Evolutionary conservation across 2,329 filamentous ascomycete genomes (phyloP).

Genomic region (Fusarium sp.): DNA sequence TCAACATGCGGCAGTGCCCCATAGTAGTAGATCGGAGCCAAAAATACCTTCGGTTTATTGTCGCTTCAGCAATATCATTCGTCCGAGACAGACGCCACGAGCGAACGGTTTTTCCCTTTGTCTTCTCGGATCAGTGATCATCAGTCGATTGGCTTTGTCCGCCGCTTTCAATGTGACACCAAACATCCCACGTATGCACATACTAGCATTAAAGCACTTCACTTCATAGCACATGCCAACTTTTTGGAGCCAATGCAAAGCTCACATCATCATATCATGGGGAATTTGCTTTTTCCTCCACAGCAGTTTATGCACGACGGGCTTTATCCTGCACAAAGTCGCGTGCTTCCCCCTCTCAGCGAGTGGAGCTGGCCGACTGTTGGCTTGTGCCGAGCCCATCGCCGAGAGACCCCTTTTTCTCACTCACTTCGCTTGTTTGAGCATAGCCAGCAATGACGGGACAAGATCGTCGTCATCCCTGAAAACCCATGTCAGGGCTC

Average conservation of each 20-base stretch:
- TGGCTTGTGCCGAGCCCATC: conserved; percentile 33
- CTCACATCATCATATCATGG: conserved; percentile 34
- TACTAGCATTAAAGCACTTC: conserved; percentile 22
- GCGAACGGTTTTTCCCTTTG: conserved; percentile 22
- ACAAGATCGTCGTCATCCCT: conserved; percentile 34
- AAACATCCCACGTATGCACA: not conserved
- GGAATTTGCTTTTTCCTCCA: conserved; percentile 25
- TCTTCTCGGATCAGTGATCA: conserved; percentile 4
- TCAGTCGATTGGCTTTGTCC: conserved; percentile 22
- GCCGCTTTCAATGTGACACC: conserved; percentile 4
- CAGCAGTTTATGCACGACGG: conserved; percentile 29
- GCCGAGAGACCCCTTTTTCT: conserved; percentile 36
- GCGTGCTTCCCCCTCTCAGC: conserved; percentile 25
- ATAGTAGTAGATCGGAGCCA: conserved; percentile 23
- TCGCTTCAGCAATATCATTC: conserved; percentile 33
- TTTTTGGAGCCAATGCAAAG: not conserved
- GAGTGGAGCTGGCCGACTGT: conserved; percentile 24
- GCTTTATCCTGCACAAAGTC: conserved; percentile 37
- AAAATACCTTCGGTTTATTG: conserved; percentile 9
- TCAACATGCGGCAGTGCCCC: conserved; percentile 7
- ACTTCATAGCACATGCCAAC: conserved; percentile 10
- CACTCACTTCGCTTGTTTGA: conserved; percentile 31
- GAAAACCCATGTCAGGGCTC: conserved; percentile 5
- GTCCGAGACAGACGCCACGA: conserved; percentile 34
- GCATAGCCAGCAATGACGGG: conserved; percentile 22